Base-by-base conservation (phyloP, 129 eudicot genomes). In the Mikania micrantha region DNA sequence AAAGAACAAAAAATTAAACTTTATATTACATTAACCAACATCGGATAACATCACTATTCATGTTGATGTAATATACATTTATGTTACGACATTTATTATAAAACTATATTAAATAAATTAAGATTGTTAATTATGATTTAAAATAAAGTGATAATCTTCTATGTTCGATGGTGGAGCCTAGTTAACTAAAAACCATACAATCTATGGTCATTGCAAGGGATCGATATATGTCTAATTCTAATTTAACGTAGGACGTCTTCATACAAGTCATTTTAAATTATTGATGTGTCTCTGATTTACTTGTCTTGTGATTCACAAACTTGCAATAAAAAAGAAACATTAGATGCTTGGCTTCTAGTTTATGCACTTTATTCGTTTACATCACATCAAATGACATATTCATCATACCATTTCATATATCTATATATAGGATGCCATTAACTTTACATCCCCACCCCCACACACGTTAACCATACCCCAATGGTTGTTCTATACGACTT, bases 161-260 rank as follows among this genome's bases (percentile, higher is more conserved):
- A n/a, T n/a, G n/a, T n/a, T n/a, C n/a, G n/a, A n/a, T n/a, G 75
- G 75, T 70, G 75, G 75, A 70, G 57, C 75, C 66, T 57, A 21
- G 58, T 39, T 27, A 39, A 70, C 66, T 44, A 70, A 41, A 57
- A 57, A 70, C 75, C 75, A 40, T 57, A 56, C 66, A 70, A 70
- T 70, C 66, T 29, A 38, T 69, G 65, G 13, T 38, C 64, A 41
- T 54, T 38, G 67, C 67, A 71, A 58, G 67, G 75, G 57, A 71
- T n/a, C n/a, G n/a, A n/a, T 71, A 71, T 71, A 71, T 71, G 75
- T 71, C 75, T 57, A 70, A 39, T 70, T 60, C 58, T 10, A 39
- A 58, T 25, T 27, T 25, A 56, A 56, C 28, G 62, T 56, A 20
- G 62, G 62, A 56, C 28, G 62, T 56, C 62, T 27, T 58, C 54